Percentiles rank a stretch among this genome's conserved stretches.
phyloP scores from a whole-genome alignment of 345 rosid species.

The Brassica nigra region DNA sequence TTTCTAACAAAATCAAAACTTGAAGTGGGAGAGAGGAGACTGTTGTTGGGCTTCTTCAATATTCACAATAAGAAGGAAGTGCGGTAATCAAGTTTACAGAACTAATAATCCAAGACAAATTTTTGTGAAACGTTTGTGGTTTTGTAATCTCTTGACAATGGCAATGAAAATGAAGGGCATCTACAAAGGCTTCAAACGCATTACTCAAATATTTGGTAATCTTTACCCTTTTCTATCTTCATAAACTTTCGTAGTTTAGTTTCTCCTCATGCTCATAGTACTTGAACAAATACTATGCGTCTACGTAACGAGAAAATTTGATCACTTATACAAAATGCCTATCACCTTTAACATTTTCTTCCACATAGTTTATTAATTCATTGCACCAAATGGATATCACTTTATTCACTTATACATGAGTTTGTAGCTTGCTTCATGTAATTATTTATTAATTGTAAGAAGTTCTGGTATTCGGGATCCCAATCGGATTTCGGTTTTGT shows the following conservation, averaged over 20 bases:
- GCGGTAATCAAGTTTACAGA: slow-evolving; percentile 6
- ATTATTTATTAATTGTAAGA: background rate
- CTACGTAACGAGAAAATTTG: background rate
- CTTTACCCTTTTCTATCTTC: slow-evolving; percentile 3
- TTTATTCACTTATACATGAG: background rate
- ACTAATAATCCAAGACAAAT: background rate
- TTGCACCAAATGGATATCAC: background rate
- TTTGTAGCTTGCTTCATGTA: background rate
- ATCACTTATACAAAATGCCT: background rate
- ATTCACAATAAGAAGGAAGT: slow-evolving; percentile 5
- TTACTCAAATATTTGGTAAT: slow-evolving; percentile 82
- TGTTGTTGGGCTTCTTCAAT: slow-evolving; percentile 5
- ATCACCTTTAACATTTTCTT: background rate
- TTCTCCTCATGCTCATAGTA: background rate
- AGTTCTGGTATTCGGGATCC: too few relatives aligned
- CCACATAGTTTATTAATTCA: background rate
- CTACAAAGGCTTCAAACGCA: slow-evolving; percentile 81
- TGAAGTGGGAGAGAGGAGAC: slow-evolving; percentile 19
- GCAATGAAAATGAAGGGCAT: slow-evolving; percentile 81
- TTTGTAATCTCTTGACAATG: slow-evolving; percentile 49
- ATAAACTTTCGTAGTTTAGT: background rate
- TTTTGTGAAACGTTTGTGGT: background rate
- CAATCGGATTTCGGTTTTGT: too few relatives aligned
- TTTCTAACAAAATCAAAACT: background rate
- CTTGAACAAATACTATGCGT: background rate